A percentile compares a stretch with the other conserved stretches of the same genome.
Conservation (phyloP, 1,139 yeast species). For the Geotrichum phurueaensis region DNA sequence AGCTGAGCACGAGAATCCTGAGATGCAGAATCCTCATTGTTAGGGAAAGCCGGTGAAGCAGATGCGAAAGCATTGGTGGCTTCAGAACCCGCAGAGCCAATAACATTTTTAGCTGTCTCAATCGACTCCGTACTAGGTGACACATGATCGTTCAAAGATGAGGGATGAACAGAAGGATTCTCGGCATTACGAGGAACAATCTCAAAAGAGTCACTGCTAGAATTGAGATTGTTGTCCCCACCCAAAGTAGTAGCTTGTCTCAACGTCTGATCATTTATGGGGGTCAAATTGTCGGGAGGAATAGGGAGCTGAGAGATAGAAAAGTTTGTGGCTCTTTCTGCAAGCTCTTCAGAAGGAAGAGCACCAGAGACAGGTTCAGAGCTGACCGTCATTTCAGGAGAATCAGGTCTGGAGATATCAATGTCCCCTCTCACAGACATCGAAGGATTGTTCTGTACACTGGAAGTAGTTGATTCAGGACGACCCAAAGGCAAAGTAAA, state of each 20-base stretch:
- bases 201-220: constrained; percentile 13
- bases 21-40: constrained; percentile 1
- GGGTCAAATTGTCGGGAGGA: constrained; percentile 10
- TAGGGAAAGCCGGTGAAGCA: constrained; percentile 8
- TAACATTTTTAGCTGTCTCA: constrained; percentile 5
- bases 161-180: background rate
- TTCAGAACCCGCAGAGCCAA: background rate
- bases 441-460: constrained; percentile 89
- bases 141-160: background rate
- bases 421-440: constrained; percentile 79
- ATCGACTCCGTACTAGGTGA: constrained; percentile 12
- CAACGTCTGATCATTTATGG: background rate
- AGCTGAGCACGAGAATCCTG: constrained; percentile 3
- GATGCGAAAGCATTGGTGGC: background rate
- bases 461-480: constrained; percentile 80
- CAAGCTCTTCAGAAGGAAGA: constrained; percentile 28
- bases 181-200: constrained; percentile 5
- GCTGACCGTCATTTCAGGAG: constrained; percentile 37
- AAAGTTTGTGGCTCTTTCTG: constrained; percentile 7
- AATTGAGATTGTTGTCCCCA: background rate
- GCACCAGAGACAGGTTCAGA: constrained; percentile 33
- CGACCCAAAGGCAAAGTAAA: constrained; percentile 49
- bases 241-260: background rate
- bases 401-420: constrained; percentile 56
- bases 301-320: constrained; percentile 5